phyloP scores from a whole-genome alignment of 106 monocot species.

The Dioscorea zingiberensis region DNA sequence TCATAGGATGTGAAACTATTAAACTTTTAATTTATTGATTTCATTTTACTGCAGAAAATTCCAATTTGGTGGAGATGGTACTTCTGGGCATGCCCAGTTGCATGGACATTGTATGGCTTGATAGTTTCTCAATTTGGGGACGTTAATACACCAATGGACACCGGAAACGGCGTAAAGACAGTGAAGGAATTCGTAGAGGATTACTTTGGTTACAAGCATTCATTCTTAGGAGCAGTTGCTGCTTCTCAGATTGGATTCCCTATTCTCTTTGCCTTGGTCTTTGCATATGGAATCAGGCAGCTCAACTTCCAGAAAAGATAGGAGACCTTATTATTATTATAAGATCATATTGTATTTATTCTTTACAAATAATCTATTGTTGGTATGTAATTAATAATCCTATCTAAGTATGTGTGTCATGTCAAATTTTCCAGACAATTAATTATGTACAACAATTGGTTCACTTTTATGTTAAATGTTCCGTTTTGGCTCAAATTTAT shows the following conservation, averaged over 20 bases:
- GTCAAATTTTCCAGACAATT: too few species aligned
- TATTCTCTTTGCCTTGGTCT: constrained; percentile 2
- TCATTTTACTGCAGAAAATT: not conserved
- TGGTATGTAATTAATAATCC: too few species aligned
- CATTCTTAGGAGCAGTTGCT: not conserved
- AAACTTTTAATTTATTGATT: too few species aligned
- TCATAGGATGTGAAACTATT: not conserved
- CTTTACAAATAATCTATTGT: too few species aligned
- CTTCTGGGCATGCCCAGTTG: constrained; percentile 11
- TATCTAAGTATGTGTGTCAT: too few species aligned
- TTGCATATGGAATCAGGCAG: not conserved
- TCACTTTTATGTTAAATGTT: too few species aligned
- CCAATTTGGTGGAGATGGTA: constrained; percentile 16
- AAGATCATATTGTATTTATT: too few species aligned
- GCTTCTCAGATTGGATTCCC: not conserved
- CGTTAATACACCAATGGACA: not conserved
- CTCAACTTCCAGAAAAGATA: constrained; percentile 16
- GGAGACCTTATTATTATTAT: not conserved
- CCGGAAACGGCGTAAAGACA: not conserved
- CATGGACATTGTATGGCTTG: constrained; percentile 10
- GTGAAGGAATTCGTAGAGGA: not conserved
- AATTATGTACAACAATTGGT: too few species aligned
- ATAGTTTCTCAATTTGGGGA: constrained; percentile 9
- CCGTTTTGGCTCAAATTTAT: too few species aligned
- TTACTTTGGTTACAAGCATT: constrained; percentile 9